Conservation (phyloP, 106 monocot genomes). For the Acorus gramineus region DNA sequence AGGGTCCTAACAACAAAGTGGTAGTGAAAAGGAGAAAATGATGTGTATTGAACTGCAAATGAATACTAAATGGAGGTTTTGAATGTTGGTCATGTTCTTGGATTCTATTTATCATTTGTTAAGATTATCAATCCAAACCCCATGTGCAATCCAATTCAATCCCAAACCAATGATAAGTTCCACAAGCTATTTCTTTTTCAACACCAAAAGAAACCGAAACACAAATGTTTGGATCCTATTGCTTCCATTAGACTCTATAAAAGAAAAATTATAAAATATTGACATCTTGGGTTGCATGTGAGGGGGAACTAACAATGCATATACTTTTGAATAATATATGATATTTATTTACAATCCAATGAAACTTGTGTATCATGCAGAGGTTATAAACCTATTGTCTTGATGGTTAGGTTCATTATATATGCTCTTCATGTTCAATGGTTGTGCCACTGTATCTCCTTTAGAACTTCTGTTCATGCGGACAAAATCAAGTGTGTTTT, state of each 20-base stretch:
- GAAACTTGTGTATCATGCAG: too few species aligned
- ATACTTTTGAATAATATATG: not conserved
- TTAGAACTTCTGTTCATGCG: too few species aligned
- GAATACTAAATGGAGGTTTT: not conserved
- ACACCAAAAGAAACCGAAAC: conserved; percentile 3
- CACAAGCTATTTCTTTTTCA: conserved; percentile 23
- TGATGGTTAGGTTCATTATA: too few species aligned
- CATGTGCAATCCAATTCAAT: conserved; percentile 35
- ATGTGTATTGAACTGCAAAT: conserved; percentile 1
- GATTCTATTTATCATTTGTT: not conserved
- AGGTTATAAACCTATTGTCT: too few species aligned
- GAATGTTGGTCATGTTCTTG: conserved; percentile 16
- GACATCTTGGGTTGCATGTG: conserved; percentile 28
- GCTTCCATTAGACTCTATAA: too few species aligned
- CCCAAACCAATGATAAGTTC: conserved; percentile 34
- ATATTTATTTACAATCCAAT: too few species aligned
- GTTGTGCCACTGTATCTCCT: too few species aligned
- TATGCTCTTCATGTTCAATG: too few species aligned
- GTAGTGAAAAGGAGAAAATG: conserved; percentile 8
- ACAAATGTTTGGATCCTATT: too few species aligned
- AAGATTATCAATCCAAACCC: conserved; percentile 23
- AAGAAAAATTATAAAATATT: too few species aligned
- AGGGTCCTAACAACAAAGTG: conserved; percentile 8
- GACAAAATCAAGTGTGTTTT: too few species aligned
- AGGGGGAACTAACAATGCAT: conserved; percentile 3